A percentile compares a stretch with the other conserved stretches of the same genome.
These are phyloP conservation scores for Ganoderma sinense DNA, from an alignment of 1,284 basidiomycete species.

Conservation along the genomic window DNA sequence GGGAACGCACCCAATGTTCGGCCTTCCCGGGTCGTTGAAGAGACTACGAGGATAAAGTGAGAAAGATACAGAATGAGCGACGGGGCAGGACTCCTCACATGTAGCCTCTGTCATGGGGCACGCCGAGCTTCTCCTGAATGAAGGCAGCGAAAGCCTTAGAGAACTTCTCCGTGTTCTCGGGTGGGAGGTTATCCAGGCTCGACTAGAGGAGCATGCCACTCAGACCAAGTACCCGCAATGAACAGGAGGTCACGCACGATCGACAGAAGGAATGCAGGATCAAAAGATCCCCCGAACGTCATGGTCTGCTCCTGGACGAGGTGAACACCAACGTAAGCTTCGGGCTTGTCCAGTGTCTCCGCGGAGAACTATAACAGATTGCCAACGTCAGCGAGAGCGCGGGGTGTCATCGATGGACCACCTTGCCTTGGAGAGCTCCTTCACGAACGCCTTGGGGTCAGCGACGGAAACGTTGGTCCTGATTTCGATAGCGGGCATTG, in stretches of 20 bases:
- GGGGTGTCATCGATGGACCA: conserved; percentile 5
- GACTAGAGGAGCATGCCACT: conserved; percentile 43
- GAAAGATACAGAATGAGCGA: background rate
- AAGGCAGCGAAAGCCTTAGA: conserved; percentile 62
- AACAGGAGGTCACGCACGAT: background rate
- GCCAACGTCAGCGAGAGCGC: conserved; percentile 6
- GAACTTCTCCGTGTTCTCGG: conserved; percentile 56
- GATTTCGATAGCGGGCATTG: conserved; percentile 65
- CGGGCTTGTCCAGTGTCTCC: conserved; percentile 59
- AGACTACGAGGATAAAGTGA: conserved; percentile 41
- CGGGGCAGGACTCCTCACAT: conserved; percentile 45
- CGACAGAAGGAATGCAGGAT: conserved; percentile 59
- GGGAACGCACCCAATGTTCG: conserved; percentile 58
- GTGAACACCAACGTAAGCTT: conserved; percentile 57
- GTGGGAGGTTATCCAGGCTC: conserved; percentile 62
- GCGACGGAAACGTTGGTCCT: conserved; percentile 65
- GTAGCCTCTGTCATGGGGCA: conserved; percentile 62
- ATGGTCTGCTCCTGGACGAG: conserved; percentile 64
- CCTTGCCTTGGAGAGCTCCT: conserved; percentile 67
- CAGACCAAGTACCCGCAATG: background rate
- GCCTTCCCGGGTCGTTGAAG: conserved; percentile 66
- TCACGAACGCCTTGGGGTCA: conserved; percentile 60
- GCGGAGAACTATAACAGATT: conserved; percentile 50
- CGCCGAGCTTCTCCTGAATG: conserved; percentile 59
- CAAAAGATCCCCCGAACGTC: conserved; percentile 65